Percentiles rank a stretch among this genome's conserved stretches.
phyloP scores from a whole-genome alignment of 805 yeast genomes.

The Yamadazyma sp. region DNA sequence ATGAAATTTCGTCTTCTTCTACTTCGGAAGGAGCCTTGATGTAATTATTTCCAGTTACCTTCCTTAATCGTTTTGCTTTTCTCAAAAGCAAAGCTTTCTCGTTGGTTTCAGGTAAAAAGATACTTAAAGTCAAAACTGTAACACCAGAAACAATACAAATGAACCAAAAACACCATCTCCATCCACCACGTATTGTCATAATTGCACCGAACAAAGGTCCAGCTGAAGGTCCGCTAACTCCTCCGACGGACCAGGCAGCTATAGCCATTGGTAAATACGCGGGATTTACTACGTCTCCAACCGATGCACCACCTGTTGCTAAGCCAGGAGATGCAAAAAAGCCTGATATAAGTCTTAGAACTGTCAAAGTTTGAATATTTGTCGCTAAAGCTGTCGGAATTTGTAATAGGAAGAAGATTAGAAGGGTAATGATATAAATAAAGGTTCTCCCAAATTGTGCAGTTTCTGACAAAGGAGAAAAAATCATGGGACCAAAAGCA shows the following conservation, averaged over 20 bases:
- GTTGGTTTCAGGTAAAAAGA: conserved; percentile 29
- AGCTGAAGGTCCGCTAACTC: conserved; percentile 52
- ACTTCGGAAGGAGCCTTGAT: conserved; percentile 41
- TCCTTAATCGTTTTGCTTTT: conserved; percentile 49
- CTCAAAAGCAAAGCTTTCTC: conserved; percentile 44
- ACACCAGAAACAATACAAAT: conserved; percentile 9
- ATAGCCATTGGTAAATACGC: conserved; percentile 47
- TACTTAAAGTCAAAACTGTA: conserved; percentile 2
- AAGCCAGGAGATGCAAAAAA: conserved; percentile 57
- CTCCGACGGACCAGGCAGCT: conserved; percentile 53
- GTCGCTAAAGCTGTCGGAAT: conserved; percentile 55
- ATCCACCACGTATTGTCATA: no score
- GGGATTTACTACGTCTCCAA: conserved; percentile 47
- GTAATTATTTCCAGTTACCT: conserved; percentile 45
- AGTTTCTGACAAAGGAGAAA: conserved; percentile 59
- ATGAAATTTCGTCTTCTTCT: no score
- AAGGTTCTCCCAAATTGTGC: conserved; percentile 55
- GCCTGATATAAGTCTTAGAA: conserved; percentile 56
- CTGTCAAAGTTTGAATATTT: conserved; percentile 51
- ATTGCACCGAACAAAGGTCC: conserved; percentile 61
- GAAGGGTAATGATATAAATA: conserved; percentile 47
- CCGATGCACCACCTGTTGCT: conserved; percentile 58
- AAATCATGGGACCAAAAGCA: conserved; percentile 60
- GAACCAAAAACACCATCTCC: conserved; percentile 13
- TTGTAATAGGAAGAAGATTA: conserved; percentile 52